These are phyloP conservation scores for Macrolepiota fuliginosa DNA, from an alignment of 768 basidiomycete genomes.

Conservation along the genomic window DNA sequence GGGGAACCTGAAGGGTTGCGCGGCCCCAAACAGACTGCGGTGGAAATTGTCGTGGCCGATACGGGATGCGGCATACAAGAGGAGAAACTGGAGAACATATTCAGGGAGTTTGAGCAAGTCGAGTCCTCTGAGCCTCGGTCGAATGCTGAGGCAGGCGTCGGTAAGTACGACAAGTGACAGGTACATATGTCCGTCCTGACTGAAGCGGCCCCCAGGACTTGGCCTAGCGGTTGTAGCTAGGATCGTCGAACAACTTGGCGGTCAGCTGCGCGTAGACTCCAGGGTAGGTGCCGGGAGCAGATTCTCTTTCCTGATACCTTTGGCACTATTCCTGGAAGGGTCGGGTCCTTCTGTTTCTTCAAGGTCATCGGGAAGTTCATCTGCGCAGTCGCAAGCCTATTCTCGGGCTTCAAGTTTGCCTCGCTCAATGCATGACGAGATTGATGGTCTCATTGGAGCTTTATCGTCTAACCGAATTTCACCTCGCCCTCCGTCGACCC, in stretches of 20 bases:
- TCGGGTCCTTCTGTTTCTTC: slow-evolving; percentile 19
- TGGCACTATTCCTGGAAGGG: slow-evolving; percentile 38
- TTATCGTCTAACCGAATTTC: slow-evolving; percentile 36
- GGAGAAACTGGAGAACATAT: slow-evolving; percentile 70
- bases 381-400: slow-evolving; percentile 5
- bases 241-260: slow-evolving; percentile 76
- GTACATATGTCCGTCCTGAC: neutral
- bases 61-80: slow-evolving; percentile 70
- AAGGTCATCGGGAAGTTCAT: slow-evolving; percentile 20
- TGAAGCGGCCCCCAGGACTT: slow-evolving; percentile 40
- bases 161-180: slow-evolving; percentile 25
- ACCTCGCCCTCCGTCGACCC: slow-evolving; percentile 4
- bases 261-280: slow-evolving; percentile 78
- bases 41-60: slow-evolving; percentile 71
- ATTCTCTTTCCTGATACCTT: slow-evolving; percentile 72
- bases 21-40: slow-evolving; percentile 42
- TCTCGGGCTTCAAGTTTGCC: slow-evolving; percentile 17
- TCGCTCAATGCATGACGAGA: slow-evolving; percentile 26
- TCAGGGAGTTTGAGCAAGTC: slow-evolving; percentile 78
- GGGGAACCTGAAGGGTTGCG: slow-evolving; percentile 51
- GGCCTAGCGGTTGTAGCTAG: slow-evolving; percentile 80
- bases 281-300: slow-evolving; percentile 61
- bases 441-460: slow-evolving; percentile 49
- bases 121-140: slow-evolving; percentile 46
- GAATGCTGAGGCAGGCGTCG: slow-evolving; percentile 41